Base-by-base conservation (phyloP, 2,329 filamentous ascomycete species). In the Aspergillus sp. region DNA sequence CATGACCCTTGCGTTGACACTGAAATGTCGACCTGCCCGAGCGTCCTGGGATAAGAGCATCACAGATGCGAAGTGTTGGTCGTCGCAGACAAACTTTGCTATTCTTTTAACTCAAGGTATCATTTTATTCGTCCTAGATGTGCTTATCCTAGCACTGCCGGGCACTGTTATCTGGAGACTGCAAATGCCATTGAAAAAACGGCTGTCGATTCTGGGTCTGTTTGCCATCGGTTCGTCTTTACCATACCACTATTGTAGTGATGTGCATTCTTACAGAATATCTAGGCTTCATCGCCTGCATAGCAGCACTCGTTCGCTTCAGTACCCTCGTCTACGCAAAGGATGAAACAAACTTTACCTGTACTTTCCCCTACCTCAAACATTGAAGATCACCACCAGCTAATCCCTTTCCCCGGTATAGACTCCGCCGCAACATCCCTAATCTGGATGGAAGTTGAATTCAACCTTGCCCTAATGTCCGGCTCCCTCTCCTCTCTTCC, bases 391-490 rank as follows among this genome's bases (percentile, higher is more conserved):
- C n/a, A 53, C 11, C 31, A 47, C 23, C 49, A 58, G n/a, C 17
- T 7, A 11, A 45, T 30, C 38, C 9, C 9, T 25, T 30, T 11
- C 34, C 6, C 25, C 25, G 6, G 8, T 28, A n/a, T 38, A 65
- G 65, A 69, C 8, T 63, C 66, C 1, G 58, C 62, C 5, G 52
- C 61, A 5, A 56, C 58, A 1, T 65, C 68, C 3, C 53, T 69
- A 4, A 66, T 66, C 59, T 68, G 64, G 63, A 69, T 70, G 68
- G 59, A 60, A 7, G 57, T 68, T 8, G 68, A 70, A 30, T 70
- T 70, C 60, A 65, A 65, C 9, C 51, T 69, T 1, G 67, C 57
- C 9, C 66, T 69, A 8, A 59, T 67, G 15, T 54, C 66, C 7
- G 66, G 66, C 11, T 68, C 66, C 6, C 62, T 68, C 8, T 64